phyloP scores from a whole-genome alignment of 2,329 filamentous ascomycete genomes.

The Sarocladiaceae sp. region DNA sequence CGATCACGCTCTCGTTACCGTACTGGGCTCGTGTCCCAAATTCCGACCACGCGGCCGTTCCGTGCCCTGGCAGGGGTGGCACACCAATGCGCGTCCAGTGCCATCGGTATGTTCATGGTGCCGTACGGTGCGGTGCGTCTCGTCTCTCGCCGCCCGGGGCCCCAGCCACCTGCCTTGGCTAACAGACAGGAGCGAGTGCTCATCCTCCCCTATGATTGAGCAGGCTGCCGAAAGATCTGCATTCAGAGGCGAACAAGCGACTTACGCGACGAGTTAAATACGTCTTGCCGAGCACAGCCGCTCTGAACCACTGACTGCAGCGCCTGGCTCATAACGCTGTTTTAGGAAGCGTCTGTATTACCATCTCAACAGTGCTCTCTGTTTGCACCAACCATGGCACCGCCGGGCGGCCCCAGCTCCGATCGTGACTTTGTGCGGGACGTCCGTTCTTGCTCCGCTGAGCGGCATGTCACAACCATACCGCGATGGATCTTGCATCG shows the following conservation, averaged over 20 bases:
- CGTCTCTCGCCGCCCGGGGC: conserved; percentile 1
- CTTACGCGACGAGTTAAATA: not conserved
- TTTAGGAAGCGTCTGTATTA: not conserved
- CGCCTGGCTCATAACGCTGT: not conserved
- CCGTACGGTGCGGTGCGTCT: not conserved
- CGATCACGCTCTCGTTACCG: conserved; percentile 8
- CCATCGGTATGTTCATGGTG: not conserved
- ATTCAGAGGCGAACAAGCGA: conserved; percentile 8
- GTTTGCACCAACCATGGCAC: too few species aligned
- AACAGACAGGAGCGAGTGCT: not conserved
- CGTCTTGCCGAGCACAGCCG: not conserved
- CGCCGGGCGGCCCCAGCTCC: too few species aligned
- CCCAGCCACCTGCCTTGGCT: conserved; percentile 5
- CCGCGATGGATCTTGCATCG: conserved; percentile 2
- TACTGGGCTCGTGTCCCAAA: conserved; percentile 8
- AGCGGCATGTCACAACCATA: not conserved
- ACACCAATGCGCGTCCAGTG: not conserved
- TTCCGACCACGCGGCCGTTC: conserved; percentile 3
- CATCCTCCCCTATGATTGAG: conserved; percentile 8
- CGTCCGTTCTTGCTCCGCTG: not conserved
- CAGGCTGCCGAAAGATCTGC: conserved; percentile 8
- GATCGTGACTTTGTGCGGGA: not conserved
- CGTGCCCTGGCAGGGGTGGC: conserved; percentile 8
- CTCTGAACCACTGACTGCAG: not conserved
- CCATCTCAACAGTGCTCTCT: not conserved